phyloP scores from a whole-genome alignment of 495 filamentous ascomycete genomes.

The Aspergillus wentii region DNA sequence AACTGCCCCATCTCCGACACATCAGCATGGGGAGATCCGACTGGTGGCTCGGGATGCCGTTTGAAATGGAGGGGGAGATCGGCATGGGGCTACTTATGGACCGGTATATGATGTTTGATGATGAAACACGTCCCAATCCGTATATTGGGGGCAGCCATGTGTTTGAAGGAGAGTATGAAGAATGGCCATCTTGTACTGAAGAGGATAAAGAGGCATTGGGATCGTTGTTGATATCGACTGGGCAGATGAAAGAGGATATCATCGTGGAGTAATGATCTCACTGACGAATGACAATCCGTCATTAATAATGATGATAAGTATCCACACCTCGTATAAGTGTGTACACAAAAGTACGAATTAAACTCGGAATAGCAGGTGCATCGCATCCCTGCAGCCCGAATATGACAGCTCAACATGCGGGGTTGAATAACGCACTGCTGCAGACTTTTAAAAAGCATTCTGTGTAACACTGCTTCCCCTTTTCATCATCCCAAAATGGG shows the following conservation, averaged over 20 bases:
- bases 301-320: too few species aligned
- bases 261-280: too few species aligned
- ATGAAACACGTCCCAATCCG: constrained; percentile 7
- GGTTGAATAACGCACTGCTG: too few species aligned
- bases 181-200: not conserved
- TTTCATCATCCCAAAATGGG: too few species aligned
- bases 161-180: not conserved
- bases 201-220: constrained; percentile 2
- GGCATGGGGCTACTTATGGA: constrained; percentile 4
- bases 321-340: too few species aligned
- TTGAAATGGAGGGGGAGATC: constrained; percentile 10
- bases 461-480: too few species aligned
- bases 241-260: not conserved
- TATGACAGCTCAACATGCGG: too few species aligned
- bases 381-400: too few species aligned
- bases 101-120: constrained; percentile 9
- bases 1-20: constrained; percentile 8
- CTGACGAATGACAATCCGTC: too few species aligned
- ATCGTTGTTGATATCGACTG: not conserved
- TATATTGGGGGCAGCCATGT: constrained; percentile 8
- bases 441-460: too few species aligned
- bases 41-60: constrained; percentile 5
- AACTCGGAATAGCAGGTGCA: too few species aligned
- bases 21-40: constrained; percentile 13
- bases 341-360: too few species aligned